phyloP scores from a whole-genome alignment of 1,139 yeast genomes.

The Kurtzmaniella natalensis region DNA sequence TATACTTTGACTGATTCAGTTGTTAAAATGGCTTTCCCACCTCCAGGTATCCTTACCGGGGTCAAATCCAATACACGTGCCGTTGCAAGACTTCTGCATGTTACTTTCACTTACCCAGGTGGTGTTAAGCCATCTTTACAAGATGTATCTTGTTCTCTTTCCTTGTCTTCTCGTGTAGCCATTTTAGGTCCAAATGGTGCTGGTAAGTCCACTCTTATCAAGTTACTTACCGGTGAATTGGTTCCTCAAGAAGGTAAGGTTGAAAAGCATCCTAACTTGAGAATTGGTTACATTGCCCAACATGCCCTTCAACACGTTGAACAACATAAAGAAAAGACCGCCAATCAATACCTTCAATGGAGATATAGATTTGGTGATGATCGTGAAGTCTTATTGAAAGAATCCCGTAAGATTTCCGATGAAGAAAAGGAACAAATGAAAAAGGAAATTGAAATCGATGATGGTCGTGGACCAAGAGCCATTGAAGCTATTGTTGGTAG shows the following conservation, averaged over 20 bases:
- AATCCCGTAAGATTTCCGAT: constrained; percentile 80
- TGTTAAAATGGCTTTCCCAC: constrained; percentile 97
- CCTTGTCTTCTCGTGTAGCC: constrained; percentile 93
- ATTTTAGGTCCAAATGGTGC: constrained; percentile 98
- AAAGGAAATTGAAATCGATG: constrained; percentile 73
- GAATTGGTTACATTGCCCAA: constrained; percentile 98
- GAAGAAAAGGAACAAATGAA: constrained; percentile 80
- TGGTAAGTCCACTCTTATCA: constrained; percentile 94
- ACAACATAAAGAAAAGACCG: constrained; percentile 95
- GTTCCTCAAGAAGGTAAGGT: constrained; percentile 84
- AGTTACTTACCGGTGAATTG: constrained; percentile 86
- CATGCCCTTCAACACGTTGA: constrained; percentile 97
- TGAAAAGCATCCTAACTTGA: constrained; percentile 95
- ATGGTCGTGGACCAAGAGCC: constrained; percentile 85
- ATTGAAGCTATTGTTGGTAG: constrained; percentile 96
- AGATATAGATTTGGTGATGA: constrained; percentile 97
- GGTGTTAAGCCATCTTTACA: constrained; percentile 76
- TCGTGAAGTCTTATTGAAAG: constrained; percentile 91
- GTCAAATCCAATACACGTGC: constrained; percentile 94
- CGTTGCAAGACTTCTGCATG: constrained; percentile 85
- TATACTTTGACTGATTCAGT: constrained; percentile 92
- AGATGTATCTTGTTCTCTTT: constrained; percentile 80
- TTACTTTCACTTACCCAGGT: constrained; percentile 87
- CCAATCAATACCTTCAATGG: constrained; percentile 98
- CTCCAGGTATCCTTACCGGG: constrained; percentile 95